Percentiles rank a stretch among this genome's conserved stretches.
phyloP scores from a whole-genome alignment of 495 filamentous ascomycete species.

The Aspergillus taichungensis region DNA sequence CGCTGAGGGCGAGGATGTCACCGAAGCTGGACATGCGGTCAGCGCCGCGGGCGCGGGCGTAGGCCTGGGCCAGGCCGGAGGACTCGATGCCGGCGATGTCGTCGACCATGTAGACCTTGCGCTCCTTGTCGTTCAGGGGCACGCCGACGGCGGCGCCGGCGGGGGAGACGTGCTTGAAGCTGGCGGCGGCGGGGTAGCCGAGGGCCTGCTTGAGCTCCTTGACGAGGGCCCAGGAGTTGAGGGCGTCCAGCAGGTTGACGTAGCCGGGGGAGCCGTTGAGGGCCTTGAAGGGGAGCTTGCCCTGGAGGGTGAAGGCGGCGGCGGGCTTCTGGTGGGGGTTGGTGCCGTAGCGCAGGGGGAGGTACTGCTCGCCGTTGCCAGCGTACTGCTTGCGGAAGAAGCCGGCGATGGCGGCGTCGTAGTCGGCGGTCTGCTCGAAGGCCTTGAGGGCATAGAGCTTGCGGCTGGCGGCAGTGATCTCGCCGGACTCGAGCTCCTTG shows the following conservation, averaged over 20 bases:
- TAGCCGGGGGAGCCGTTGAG: conserved; percentile 90
- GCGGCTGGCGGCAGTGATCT: conserved; percentile 72
- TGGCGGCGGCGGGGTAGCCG: conserved; percentile 83
- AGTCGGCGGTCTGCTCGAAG: conserved; percentile 97
- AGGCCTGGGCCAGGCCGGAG: conserved; percentile 83
- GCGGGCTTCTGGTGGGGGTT: conserved; percentile 98
- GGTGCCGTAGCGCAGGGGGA: conserved; percentile 84
- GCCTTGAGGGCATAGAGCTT: conserved; percentile 90
- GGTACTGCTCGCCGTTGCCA: conserved; percentile 69
- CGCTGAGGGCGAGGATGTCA: conserved; percentile 87
- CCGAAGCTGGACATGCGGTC: conserved; percentile 98
- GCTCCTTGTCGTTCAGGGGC: conserved; percentile 74
- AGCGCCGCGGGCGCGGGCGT: conserved; percentile 87
- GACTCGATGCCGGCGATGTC: conserved; percentile 82
- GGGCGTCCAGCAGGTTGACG: conserved; percentile 91
- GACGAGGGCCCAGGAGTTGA: conserved; percentile 94
- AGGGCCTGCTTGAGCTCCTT: conserved; percentile 91
- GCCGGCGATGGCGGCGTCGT: conserved; percentile 85
- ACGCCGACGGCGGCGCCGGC: conserved; percentile 92
- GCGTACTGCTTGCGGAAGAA: conserved; percentile 98
- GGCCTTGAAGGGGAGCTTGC: conserved; percentile 87
- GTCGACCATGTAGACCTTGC: conserved; percentile 96
- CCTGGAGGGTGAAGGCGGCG: conserved; percentile 63
- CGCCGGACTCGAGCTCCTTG: conserved; percentile 76
- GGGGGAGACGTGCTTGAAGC: conserved; percentile 98